Base-by-base conservation (phyloP, 176 grass and related monocot genomes). In the Aegilops tauschii region DNA sequence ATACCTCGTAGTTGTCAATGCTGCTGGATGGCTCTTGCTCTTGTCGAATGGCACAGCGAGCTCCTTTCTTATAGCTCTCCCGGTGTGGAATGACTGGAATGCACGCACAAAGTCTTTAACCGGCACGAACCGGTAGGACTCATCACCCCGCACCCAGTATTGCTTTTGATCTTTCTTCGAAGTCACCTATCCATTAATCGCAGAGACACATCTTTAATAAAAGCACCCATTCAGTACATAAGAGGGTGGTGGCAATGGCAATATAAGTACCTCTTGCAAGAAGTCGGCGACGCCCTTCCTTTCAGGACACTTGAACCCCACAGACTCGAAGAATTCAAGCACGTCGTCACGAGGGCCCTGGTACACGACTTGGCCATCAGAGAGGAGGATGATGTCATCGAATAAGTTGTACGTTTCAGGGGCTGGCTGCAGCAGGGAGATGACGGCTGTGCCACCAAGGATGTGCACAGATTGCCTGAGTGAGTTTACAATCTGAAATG, bases 281-380 rank as follows among this genome's bases (percentile, higher is more conserved):
- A 98, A 98, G 82, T 98, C 93, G 1, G 96, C 96, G 21, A 91
- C 82, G 4, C 96, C 93, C 88, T 98, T 98, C 82, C 96, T 92
- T 47, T 96, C 92, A 9, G 96, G 96, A 73, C 96, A 96, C 69
- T 77, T 98, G 85, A 98, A 98, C 2, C 96, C 96, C 66, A 91
- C 76, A 31, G 85, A 90, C 66, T 96, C 90, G 1, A 98, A 98
- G 87, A 98, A 98, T 44, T 96, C 90, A 49, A 98, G 93, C 66
- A 98, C 93, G 34, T 90, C 21, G 10, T 94, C 87, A 13, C 92
- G 88, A 36, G 92, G 96, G 17, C 96, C 96, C 74, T 98, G 93
- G 74, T 98, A 98, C 18, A 98, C 86, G 6, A 98, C 5, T 42
- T 96, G 90, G 2, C 96, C 96, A 11, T 98, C 96, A 23, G 96